Percentiles rank a stretch among this genome's conserved stretches.
Evolutionary conservation across 1,284 basidiomycete species (phyloP).

Genomic region (Exobasidium cylindrosporum): DNA sequence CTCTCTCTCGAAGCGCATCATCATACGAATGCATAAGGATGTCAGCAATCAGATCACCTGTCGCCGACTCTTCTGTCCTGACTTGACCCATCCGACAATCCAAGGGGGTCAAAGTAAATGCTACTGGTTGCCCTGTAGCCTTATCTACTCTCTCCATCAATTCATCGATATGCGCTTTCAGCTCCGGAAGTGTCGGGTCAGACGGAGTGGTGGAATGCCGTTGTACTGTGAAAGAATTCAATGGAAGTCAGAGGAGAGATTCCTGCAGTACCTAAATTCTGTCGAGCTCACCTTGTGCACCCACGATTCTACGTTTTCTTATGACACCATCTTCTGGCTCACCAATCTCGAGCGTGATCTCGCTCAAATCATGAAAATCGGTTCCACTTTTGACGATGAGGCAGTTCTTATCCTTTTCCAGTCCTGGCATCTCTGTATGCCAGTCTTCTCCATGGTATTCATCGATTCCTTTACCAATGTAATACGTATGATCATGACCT

Average conservation of each 20-base stretch:
- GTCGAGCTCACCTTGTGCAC: slow-evolving; percentile 8
- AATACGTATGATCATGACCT: slow-evolving; percentile 86
- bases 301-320: slow-evolving; percentile 66
- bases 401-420: slow-evolving; percentile 64
- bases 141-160: slow-evolving; percentile 71
- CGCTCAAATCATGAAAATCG: slow-evolving; percentile 83
- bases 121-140: slow-evolving; percentile 66
- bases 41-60: slow-evolving; percentile 87
- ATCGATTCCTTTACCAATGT: slow-evolving; percentile 71
- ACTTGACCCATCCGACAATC: slow-evolving; percentile 75
- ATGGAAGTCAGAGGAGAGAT: too few relatives aligned
- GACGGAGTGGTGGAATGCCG: slow-evolving; percentile 66
- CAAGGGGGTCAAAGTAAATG: slow-evolving; percentile 67
- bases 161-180: slow-evolving; percentile 66
- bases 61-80: slow-evolving; percentile 69
- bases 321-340: slow-evolving; percentile 66
- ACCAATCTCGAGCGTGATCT: slow-evolving; percentile 67
- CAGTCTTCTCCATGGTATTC: slow-evolving; percentile 71
- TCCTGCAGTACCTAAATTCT: too few relatives aligned
- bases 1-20: slow-evolving; percentile 65
- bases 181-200: slow-evolving; percentile 63
- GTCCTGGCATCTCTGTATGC: slow-evolving; percentile 64
- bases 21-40: slow-evolving; percentile 81
- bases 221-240: too few relatives aligned
- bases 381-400: slow-evolving; percentile 77